Evolutionary conservation across 192 early-diverging fungal species (phyloP).

Genomic region (Podila horticola): DNA sequence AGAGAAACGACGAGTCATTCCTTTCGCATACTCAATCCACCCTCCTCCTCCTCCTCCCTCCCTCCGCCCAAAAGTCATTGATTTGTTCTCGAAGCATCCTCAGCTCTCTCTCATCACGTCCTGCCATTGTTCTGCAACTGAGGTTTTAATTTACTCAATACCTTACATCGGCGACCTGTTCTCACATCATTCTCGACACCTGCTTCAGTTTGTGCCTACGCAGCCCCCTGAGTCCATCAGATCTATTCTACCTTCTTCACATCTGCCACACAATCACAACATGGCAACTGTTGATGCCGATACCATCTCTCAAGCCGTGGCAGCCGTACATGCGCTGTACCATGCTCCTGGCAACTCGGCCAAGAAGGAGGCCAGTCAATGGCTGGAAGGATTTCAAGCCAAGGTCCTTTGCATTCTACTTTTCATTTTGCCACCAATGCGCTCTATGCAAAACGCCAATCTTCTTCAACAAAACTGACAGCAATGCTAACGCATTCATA

Average conservation of each 20-base stretch:
- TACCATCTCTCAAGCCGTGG: slow-evolving; percentile 43
- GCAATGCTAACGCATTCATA: background rate
- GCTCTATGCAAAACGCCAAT: background rate
- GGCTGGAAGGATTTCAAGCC: slow-evolving; percentile 90
- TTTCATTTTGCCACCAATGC: background rate
- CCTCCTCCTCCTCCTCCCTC: background rate
- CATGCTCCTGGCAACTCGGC: slow-evolving; percentile 37
- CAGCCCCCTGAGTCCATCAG: too few relatives aligned
- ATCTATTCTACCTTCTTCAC: background rate
- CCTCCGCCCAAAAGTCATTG: background rate
- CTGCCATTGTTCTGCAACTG: too few relatives aligned
- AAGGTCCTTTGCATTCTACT: slow-evolving; percentile 61
- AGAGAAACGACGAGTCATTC: background rate
- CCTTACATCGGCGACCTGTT: too few relatives aligned
- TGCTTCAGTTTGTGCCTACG: too few relatives aligned
- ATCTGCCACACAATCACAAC: background rate
- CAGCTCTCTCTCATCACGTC: too few relatives aligned
- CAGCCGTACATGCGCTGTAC: slow-evolving; percentile 62
- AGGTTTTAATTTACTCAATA: too few relatives aligned
- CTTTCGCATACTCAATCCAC: background rate
- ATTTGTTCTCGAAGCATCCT: too few relatives aligned
- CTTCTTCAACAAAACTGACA: too few relatives aligned
- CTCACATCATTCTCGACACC: too few relatives aligned
- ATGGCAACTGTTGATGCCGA: slow-evolving; percentile 33
- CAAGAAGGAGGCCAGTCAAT: slow-evolving; percentile 73